Conservation (phyloP, 768 basidiomycete genomes). For the Boletus insuetus region DNA sequence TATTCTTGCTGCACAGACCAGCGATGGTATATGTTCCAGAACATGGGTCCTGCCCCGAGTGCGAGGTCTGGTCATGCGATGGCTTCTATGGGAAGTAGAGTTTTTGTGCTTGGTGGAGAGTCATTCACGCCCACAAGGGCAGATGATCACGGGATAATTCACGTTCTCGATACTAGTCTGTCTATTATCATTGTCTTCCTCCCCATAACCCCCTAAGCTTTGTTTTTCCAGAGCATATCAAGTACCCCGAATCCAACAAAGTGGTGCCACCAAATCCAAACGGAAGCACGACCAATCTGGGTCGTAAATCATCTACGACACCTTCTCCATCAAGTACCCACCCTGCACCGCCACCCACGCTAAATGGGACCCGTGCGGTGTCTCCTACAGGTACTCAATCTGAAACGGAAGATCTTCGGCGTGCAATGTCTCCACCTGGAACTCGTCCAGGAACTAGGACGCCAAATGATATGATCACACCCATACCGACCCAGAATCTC, state of each 20-base stretch:
- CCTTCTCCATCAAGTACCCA: slow-evolving; percentile 31
- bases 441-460: slow-evolving; percentile 40
- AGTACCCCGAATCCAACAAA: slow-evolving; percentile 74
- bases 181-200: slow-evolving; percentile 17
- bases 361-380: slow-evolving; percentile 50
- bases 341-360: slow-evolving; percentile 28
- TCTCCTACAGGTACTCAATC: slow-evolving; percentile 55
- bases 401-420: slow-evolving; percentile 58
- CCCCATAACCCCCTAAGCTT: slow-evolving; percentile 3
- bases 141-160: slow-evolving; percentile 81
- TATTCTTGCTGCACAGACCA: slow-evolving; percentile 56
- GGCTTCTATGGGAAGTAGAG: slow-evolving; percentile 84
- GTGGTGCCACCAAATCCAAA: slow-evolving; percentile 34
- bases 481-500: slow-evolving; percentile 10
- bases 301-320: slow-evolving; percentile 48
- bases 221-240: slow-evolving; percentile 71
- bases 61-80: slow-evolving; percentile 98
- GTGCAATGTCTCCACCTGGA: slow-evolving; percentile 63
- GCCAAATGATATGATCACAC: slow-evolving; percentile 27
- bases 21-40: slow-evolving; percentile 99
- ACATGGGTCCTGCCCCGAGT: slow-evolving; percentile 95
- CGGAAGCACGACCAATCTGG: slow-evolving; percentile 30
- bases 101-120: slow-evolving; percentile 95
- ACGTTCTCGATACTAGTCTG: slow-evolving; percentile 93
- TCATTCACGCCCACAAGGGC: slow-evolving; percentile 68